A percentile compares a stretch with the other conserved stretches of the same genome.
These are phyloP conservation scores for Vigna mungo DNA, from an alignment of 306 rosid species.

Conservation along the genomic window DNA sequence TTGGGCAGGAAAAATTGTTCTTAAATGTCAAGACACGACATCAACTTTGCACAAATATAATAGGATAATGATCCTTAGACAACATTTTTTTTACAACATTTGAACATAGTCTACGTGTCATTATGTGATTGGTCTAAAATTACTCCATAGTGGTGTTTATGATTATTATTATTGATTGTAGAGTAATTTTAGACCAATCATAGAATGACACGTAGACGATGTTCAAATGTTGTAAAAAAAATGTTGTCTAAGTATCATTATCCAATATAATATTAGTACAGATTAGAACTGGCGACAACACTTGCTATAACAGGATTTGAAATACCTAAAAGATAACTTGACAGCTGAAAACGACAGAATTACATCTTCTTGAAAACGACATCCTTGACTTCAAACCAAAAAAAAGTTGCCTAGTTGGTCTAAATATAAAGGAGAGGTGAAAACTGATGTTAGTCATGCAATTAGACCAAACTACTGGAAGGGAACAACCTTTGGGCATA, in stretches of 20 bases:
- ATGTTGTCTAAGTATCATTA: too few relatives aligned
- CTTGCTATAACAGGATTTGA: background rate
- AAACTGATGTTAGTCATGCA: background rate
- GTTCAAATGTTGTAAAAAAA: too few relatives aligned
- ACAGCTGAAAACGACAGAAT: background rate
- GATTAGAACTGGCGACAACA: background rate
- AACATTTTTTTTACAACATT: too few relatives aligned
- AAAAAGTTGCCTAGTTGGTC: background rate
- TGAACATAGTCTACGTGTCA: too few relatives aligned
- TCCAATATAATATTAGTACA: background rate
- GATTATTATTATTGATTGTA: too few relatives aligned
- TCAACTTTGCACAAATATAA: background rate
- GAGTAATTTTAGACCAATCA: too few relatives aligned
- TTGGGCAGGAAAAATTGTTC: background rate
- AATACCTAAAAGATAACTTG: background rate
- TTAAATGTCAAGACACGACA: background rate
- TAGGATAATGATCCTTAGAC: too few relatives aligned
- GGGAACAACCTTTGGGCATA: too few relatives aligned
- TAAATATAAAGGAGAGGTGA: conserved; percentile 1
- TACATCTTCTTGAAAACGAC: background rate
- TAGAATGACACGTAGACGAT: too few relatives aligned
- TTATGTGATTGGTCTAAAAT: too few relatives aligned
- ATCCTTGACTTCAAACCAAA: background rate
- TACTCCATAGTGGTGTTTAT: too few relatives aligned
- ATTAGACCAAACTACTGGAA: too few relatives aligned